These are phyloP conservation scores for Monosporascus sp. DNA, from an alignment of 2,329 filamentous ascomycete species.

Conservation along the genomic window DNA sequence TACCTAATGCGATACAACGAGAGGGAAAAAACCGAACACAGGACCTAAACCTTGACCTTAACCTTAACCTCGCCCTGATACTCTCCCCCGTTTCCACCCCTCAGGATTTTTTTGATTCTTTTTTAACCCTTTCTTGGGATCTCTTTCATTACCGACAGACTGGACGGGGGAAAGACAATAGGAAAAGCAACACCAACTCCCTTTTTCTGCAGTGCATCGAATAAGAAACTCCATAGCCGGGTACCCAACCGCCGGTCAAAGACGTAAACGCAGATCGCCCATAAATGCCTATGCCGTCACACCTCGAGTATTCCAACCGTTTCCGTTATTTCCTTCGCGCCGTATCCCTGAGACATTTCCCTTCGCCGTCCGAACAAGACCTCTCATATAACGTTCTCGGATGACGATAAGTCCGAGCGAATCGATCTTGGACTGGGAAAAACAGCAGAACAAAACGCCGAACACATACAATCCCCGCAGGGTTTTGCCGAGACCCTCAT, in stretches of 20 bases:
- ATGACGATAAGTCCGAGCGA: neutral
- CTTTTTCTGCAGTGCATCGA: neutral
- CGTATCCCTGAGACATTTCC: neutral
- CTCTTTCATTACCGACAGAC: neutral
- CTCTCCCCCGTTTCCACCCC: neutral
- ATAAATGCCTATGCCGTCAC: neutral
- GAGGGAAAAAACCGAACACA: constrained; percentile 8
- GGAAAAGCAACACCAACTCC: neutral
- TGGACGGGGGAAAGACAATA: neutral
- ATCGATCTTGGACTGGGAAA: neutral
- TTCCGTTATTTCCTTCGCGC: neutral
- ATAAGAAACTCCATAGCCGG: neutral
- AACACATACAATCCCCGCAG: constrained; percentile 13
- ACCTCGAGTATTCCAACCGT: neutral
- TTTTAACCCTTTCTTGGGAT: neutral
- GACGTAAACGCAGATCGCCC: neutral
- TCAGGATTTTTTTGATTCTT: neutral
- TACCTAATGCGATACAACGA: constrained; percentile 7
- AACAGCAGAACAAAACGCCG: constrained; percentile 14
- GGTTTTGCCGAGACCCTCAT: constrained; percentile 14
- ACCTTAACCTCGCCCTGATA: neutral
- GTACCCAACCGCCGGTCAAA: neutral
- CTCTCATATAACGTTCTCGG: neutral
- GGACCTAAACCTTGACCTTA: too few relatives aligned
- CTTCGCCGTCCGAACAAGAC: neutral